Evolutionary conservation across 352 stramenopile genomes (phyloP), one percentile per base, ranked within the genome.

Genomic region (Pythium oligandrum): DNA sequence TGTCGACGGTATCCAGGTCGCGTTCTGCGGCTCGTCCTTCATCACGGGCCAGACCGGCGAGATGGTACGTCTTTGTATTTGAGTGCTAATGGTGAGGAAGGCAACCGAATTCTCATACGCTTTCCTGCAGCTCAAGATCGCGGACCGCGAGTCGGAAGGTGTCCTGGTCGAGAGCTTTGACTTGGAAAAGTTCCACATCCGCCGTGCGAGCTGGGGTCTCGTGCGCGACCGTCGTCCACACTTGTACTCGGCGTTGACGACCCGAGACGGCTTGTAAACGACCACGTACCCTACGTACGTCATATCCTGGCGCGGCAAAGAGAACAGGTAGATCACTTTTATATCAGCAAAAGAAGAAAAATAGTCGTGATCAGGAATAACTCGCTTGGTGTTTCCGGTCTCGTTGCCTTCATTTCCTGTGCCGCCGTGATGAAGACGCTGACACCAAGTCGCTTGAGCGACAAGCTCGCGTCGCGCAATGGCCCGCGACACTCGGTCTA

Each of bases 21-120:
- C 81, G n/a, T 97, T 97, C 57, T 95, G 93, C 49, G 90, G 90
- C 3, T 94, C 81, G 40, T 96, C 85, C 2, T 97, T 97, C 70
- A 96, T 97, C 62, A 91, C 85, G 17, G 87, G 91, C 17, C 84
- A 95, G 52, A 97, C 86, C 10, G 90, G 90, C 36, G 87, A 94
- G 51, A 90, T 96, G 73, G 79, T 96, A 56, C 37, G 55, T 44
- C 37, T 43, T 49, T 54, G 2, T 55, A 8, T 26, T 10, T 44
- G 36, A 10, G 54, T 53, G 2, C 8, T 52, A n/a, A 51, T 48
- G 40, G 17, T 26, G 17, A 42, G 38, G 12, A 42, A 12, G 38
- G 38, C 7, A 42, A 12, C 7, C 38, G 7, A 12, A 42, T 12
- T 42, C 0, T 12, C 38, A 12, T 12, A 42, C 38, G 38, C 38